phyloP scores from a whole-genome alignment of 164 flowering plant genomes.

The Aristolochia fimbriata region DNA sequence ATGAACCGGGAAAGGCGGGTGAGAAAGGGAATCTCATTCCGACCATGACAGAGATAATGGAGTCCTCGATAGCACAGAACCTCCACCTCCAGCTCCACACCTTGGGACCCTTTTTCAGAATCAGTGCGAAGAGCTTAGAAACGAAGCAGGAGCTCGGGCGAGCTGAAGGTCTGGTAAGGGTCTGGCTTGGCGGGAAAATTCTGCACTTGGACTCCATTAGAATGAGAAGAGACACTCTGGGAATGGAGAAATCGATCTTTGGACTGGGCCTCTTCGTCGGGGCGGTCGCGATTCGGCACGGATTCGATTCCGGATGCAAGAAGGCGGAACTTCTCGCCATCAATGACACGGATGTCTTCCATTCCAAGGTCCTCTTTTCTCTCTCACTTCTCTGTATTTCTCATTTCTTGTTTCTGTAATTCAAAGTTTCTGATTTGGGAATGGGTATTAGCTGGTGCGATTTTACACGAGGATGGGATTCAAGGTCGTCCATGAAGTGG shows the following conservation, averaged over 20 bases:
- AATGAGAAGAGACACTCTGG: constrained; percentile 54
- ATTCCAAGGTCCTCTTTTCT: not conserved
- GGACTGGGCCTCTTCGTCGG: constrained; percentile 85
- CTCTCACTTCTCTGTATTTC: not conserved
- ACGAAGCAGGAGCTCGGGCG: constrained; percentile 62
- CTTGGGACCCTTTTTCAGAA: constrained; percentile 79
- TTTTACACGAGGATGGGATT: constrained; percentile 79
- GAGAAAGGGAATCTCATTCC: constrained; percentile 20
- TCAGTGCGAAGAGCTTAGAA: constrained; percentile 58
- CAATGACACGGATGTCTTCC: constrained; percentile 68
- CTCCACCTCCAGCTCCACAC: constrained; percentile 52
- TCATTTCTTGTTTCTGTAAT: not conserved
- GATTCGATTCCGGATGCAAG: constrained; percentile 66
- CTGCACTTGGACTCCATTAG: constrained; percentile 82
- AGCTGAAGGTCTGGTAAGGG: constrained; percentile 71
- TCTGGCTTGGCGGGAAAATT: constrained; percentile 60
- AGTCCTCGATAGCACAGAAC: constrained; percentile 52
- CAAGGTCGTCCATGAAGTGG: constrained; percentile 62
- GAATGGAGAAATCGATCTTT: constrained; percentile 71
- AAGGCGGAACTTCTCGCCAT: constrained; percentile 83
- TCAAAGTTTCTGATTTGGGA: not conserved
- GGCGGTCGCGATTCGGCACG: constrained; percentile 75
- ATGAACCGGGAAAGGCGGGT: not conserved
- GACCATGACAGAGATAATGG: constrained; percentile 65
- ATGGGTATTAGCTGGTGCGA: constrained; percentile 55